These are phyloP conservation scores for Cenchrus purpureus DNA, from an alignment of 176 grass and related monocot species.

Conservation along the genomic window DNA sequence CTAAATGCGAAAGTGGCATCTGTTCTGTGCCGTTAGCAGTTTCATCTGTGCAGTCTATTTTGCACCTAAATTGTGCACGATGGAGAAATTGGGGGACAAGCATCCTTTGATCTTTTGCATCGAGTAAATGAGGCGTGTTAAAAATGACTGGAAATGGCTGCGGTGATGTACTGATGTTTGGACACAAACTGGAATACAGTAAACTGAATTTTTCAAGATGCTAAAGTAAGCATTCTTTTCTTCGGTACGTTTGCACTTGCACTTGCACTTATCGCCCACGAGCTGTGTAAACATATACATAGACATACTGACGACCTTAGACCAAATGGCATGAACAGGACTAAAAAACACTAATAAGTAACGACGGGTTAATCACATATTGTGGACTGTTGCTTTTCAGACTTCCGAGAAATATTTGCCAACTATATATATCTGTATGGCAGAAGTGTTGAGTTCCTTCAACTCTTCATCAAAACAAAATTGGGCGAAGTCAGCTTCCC, in stretches of 20 bases:
- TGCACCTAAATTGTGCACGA: no score
- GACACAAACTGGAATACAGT: neutral
- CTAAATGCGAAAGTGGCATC: neutral
- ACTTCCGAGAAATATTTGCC: neutral
- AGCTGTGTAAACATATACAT: conserved; percentile 16
- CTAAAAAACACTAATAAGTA: neutral
- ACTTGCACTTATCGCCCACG: neutral
- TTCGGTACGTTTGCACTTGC: neutral
- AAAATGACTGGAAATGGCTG: neutral
- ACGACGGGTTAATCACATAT: neutral
- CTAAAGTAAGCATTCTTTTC: neutral
- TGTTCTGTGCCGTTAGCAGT: no score
- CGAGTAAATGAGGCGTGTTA: neutral
- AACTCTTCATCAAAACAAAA: neutral
- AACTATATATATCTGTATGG: neutral
- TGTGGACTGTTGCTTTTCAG: neutral
- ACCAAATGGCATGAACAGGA: neutral
- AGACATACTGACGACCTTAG: neutral
- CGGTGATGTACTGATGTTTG: neutral
- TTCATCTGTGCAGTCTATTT: no score
- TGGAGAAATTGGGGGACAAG: no score
- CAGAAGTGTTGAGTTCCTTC: neutral
- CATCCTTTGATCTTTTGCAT: no score
- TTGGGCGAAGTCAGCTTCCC: neutral
- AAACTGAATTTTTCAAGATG: neutral